Evolutionary conservation across 2,329 filamentous ascomycete species (phyloP), one percentile per base, ranked within the genome.

Genomic region (Simplicillium aogashimaense): DNA sequence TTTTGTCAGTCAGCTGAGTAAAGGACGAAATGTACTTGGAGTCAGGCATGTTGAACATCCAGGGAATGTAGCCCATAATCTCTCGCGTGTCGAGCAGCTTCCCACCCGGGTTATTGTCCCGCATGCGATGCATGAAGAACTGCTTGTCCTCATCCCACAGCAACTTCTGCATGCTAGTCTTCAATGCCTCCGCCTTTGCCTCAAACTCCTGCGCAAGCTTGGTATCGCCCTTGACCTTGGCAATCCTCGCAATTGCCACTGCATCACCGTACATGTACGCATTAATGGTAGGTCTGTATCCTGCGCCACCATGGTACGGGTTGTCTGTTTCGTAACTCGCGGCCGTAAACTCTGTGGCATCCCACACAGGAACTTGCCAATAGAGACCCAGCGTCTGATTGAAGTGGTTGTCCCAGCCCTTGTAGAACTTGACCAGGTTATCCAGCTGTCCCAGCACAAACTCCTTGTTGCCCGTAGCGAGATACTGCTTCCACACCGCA

Each of bases 241-340:
- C 64, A 38, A 65, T 56, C 11, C 49, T 47, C 5, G 57, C 52
- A 35, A 69, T 66, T 3, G 62, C 63, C 25, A 54, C 50, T 1
- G 64, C 63, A 43, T 61, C 61, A 10, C 62, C 64, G 18, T 62
- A 59, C 56, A 66, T 66, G 40, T 68, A 68, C 3, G 60, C 54
- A 38, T 68, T 68, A 46, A 62, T 58, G 15, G 55, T 64, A 3
- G 65, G 64, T 11, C 64, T 54, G 40, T 60, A 67, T 3, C 63
- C 64, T 18, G 64, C 52, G 2, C 63, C 64, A 7, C 64, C 65
- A 17, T 50, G 49, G 38, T 59, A 52, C 5, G 55, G 50, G 36
- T 60, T 56, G 12, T 37, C 41, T 4, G 52, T 48, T 14, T 51
- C 51, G 33, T 45, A 48, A 5, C 45, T 48, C 6, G 47, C 46